Evolutionary conservation across 495 filamentous ascomycete genomes (phyloP).

Genomic region (Penicillium parvum): DNA sequence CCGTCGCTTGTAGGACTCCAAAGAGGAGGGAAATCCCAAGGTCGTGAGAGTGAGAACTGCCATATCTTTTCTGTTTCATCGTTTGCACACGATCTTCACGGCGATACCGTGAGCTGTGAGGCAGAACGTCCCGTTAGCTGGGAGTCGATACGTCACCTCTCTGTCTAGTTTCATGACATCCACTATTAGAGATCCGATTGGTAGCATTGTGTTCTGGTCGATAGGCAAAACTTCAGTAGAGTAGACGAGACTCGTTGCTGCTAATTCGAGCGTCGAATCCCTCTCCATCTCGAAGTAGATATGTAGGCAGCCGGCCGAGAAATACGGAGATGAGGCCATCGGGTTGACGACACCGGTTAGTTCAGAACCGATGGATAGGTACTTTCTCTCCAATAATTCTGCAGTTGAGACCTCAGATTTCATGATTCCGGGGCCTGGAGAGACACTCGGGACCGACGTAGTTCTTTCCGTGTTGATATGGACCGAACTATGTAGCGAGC

Average conservation of each 20-base stretch:
- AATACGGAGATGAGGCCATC: neutral
- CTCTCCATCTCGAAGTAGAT: constrained; percentile 3
- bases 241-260: neutral
- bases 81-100: constrained; percentile 2
- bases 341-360: constrained; percentile 1
- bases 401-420: neutral
- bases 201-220: neutral
- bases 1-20: too few relatives aligned
- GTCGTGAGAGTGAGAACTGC: too few relatives aligned
- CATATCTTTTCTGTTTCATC: too few relatives aligned
- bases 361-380: too few relatives aligned
- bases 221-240: neutral
- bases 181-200: neutral
- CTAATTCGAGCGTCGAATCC: neutral
- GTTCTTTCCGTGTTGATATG: neutral
- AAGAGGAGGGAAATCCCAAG: too few relatives aligned
- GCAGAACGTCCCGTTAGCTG: constrained; percentile 4
- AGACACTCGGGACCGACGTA: neutral
- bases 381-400: neutral
- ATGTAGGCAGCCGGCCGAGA: constrained; percentile 2
- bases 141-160: constrained; percentile 3
- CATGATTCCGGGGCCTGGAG: neutral
- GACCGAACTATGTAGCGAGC: constrained; percentile 1
- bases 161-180: constrained; percentile 2
- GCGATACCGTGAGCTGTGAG: neutral